Evolutionary conservation across 805 yeast genomes (phyloP).

Genomic region (Candida glaebosa): DNA sequence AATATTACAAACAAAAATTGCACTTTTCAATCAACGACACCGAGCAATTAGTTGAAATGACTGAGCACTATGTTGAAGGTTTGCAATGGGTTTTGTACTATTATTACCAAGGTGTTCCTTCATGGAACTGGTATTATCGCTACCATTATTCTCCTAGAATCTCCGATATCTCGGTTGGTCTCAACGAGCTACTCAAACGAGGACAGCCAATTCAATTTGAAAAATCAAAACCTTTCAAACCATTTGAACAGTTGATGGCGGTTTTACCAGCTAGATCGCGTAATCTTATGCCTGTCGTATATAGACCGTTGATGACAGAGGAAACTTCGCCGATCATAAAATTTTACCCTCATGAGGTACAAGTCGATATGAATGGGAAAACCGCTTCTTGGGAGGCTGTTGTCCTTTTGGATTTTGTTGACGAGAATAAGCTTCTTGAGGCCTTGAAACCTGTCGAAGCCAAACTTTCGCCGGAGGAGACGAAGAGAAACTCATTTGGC

Average conservation of each 20-base stretch:
- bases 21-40: conserved; percentile 62
- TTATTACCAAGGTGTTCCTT: conserved; percentile 85
- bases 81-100: conserved; percentile 94
- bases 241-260: conserved; percentile 96
- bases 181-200: conserved; percentile 46
- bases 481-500: conserved; percentile 72
- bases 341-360: conserved; percentile 86
- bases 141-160: conserved; percentile 95
- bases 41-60: conserved; percentile 55
- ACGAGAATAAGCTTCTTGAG: conserved; percentile 65
- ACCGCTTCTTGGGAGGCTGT: conserved; percentile 98
- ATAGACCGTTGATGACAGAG: conserved; percentile 82
- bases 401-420: conserved; percentile 88
- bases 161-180: conserved; percentile 76
- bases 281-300: conserved; percentile 69
- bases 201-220: conserved; percentile 45
- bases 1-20: conserved; percentile 81
- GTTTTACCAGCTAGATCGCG: conserved; percentile 93
- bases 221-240: conserved; percentile 76
- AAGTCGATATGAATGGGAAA: conserved; percentile 88
- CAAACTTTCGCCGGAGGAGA: conserved; percentile 66
- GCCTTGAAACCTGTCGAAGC: conserved; percentile 69
- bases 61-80: conserved; percentile 87
- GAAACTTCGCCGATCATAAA: conserved; percentile 82
- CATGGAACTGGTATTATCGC: conserved; percentile 93